These are phyloP conservation scores for Talaromyces sp. DNA, from an alignment of 2,329 filamentous ascomycete species.

Conservation along the genomic window DNA sequence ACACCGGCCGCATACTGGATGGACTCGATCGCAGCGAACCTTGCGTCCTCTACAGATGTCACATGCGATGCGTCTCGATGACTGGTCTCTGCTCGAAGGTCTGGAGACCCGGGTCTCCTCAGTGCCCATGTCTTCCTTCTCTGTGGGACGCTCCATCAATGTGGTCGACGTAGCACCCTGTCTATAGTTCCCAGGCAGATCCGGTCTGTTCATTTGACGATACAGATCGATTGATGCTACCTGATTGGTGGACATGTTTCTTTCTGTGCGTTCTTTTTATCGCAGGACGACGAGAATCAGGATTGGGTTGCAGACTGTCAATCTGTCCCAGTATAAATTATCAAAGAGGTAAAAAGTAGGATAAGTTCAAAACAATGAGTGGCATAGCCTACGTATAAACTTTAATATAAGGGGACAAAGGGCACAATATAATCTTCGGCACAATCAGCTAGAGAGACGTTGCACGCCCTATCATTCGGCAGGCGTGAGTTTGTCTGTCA, in stretches of 20 bases:
- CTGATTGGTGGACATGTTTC: neutral
- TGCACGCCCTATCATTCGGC: neutral
- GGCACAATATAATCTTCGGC: neutral
- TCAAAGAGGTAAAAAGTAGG: neutral
- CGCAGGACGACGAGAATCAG: neutral
- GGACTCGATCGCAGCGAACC: slow-evolving; percentile 5
- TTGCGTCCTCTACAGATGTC: slow-evolving; percentile 4
- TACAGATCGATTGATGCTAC: neutral
- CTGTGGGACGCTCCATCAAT: neutral
- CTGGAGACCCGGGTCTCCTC: neutral
- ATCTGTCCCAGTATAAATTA: neutral
- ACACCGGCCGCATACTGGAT: slow-evolving; percentile 1
- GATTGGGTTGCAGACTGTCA: neutral
- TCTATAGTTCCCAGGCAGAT: neutral
- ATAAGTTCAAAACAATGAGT: neutral
- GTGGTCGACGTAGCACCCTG: neutral
- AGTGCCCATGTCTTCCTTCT: slow-evolving; percentile 1
- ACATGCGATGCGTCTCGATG: slow-evolving; percentile 6
- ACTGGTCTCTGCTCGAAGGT: neutral
- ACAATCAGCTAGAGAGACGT: neutral
- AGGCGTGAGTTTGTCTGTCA: neutral
- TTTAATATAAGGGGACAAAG: neutral
- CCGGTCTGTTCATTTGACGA: neutral
- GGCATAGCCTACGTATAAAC: neutral
- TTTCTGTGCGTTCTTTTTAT: neutral